Conservation (phyloP, 2,329 filamentous ascomycete genomes). For the Talaromyces amestolkiae region DNA sequence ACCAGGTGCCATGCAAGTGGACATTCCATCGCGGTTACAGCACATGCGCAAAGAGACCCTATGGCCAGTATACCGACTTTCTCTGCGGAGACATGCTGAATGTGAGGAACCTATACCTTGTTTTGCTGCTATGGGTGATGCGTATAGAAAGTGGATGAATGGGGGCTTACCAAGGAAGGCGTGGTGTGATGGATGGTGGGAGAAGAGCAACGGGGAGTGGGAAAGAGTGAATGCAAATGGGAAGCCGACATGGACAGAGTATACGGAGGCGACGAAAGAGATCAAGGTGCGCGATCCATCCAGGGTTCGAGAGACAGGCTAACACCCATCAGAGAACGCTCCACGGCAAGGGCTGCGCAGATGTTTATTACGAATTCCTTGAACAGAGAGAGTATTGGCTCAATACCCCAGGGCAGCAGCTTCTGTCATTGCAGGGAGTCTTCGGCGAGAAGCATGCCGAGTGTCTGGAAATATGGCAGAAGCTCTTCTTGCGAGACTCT, state of each 20-base stretch:
- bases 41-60: not conserved
- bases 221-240: conserved; percentile 2
- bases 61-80: conserved; percentile 2
- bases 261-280: not conserved
- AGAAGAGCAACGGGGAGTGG: not conserved
- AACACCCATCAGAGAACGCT: not conserved
- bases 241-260: conserved; percentile 3
- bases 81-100: not conserved
- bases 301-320: not conserved
- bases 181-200: conserved; percentile 9
- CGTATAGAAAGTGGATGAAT: conserved; percentile 2
- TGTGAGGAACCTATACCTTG: not conserved
- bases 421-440: not conserved
- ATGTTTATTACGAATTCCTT: not conserved
- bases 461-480: conserved; percentile 1
- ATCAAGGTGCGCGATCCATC: not conserved
- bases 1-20: not conserved
- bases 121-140: conserved; percentile 6
- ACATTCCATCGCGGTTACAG: not conserved
- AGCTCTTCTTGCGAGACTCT: conserved; percentile 2
- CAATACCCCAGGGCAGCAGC: not conserved
- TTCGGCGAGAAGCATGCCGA: not conserved
- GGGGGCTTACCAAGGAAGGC: not conserved
- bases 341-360: not conserved
- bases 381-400: not conserved